Evolutionary conservation across 345 rosid species (phyloP).

Genomic region (Microcos paniculata): DNA sequence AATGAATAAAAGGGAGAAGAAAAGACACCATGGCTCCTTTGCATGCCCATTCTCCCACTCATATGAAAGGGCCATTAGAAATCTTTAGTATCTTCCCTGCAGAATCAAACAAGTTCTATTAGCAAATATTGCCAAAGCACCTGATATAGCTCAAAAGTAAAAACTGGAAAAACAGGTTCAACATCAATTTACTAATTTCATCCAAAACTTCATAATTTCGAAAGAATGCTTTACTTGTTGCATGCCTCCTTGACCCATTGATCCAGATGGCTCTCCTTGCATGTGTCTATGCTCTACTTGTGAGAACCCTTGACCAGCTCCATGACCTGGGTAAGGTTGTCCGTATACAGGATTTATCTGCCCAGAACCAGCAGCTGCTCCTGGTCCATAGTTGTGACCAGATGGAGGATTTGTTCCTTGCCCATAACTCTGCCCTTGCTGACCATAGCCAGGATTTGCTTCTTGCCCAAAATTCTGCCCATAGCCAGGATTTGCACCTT

Average conservation of each 20-base stretch:
- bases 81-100: constrained; percentile 39
- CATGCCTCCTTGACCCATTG: constrained; percentile 40
- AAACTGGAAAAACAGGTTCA: background rate
- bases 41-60: background rate
- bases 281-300: constrained; percentile 38
- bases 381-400: background rate
- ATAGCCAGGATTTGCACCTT: background rate
- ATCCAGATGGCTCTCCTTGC: constrained; percentile 42
- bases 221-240: constrained; percentile 37
- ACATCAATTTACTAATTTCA: background rate
- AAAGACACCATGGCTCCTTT: background rate
- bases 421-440: constrained; percentile 14
- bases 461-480: background rate
- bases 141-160: background rate
- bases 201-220: constrained; percentile 3
- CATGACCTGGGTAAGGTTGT: constrained; percentile 26
- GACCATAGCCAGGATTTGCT: constrained; percentile 31
- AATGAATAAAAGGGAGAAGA: background rate
- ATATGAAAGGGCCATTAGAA: background rate
- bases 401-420: background rate
- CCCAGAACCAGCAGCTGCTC: constrained; percentile 30
- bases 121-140: background rate
- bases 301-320: constrained; percentile 27
- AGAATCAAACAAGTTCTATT: constrained; percentile 3
- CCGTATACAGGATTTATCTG: constrained; percentile 27